phyloP scores from a whole-genome alignment of 371 early-diverging fungal species.

The Mucor piriformis region DNA sequence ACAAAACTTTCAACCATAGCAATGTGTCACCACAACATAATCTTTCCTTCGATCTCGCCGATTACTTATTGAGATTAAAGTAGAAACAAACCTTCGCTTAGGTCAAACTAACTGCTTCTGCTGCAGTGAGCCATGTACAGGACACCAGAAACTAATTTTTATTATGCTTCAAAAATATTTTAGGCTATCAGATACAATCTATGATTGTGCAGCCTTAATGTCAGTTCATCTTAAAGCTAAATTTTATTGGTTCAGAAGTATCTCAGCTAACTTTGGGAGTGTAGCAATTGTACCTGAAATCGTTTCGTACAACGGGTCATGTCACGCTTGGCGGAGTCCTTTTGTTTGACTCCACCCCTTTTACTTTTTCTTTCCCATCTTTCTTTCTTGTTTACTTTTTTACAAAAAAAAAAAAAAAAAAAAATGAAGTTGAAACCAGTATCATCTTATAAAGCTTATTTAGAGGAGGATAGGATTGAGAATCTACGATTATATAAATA shows the following conservation, averaged over 20 bases:
- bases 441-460: slow-evolving; percentile 27
- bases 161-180: no score
- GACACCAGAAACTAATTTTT: no score
- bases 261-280: not conserved
- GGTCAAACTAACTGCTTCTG: no score
- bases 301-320: not conserved
- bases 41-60: no score
- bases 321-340: not conserved
- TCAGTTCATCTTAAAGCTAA: no score
- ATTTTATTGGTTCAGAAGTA: not conserved
- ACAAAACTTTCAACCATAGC: no score
- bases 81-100: no score
- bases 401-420: not conserved
- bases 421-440: not conserved
- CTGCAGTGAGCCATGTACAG: no score
- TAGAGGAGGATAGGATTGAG: slow-evolving; percentile 61
- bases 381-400: slow-evolving; percentile 1
- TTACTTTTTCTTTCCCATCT: slow-evolving; percentile 4
- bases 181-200: no score
- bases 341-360: not conserved
- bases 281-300: not conserved
- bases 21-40: no score
- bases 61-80: no score
- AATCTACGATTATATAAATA: slow-evolving; percentile 85
- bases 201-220: no score